phyloP scores from a whole-genome alignment of 768 basidiomycete species.

The Tremella mesenterica region DNA sequence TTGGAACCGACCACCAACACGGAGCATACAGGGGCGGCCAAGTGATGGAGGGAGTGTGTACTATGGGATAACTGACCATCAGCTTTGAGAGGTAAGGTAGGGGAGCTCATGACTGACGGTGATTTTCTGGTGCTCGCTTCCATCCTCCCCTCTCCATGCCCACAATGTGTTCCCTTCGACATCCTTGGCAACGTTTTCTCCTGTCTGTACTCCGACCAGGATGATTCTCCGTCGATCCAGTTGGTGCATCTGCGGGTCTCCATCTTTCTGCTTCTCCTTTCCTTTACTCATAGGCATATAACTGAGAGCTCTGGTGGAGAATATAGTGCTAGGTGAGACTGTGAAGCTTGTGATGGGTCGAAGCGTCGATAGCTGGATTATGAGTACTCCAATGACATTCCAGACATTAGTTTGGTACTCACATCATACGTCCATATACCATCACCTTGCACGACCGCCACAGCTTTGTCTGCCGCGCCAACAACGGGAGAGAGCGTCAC shows the following conservation, averaged over 20 bases:
- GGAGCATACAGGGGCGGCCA: too few relatives aligned
- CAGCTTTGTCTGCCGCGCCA: slow-evolving; percentile 22
- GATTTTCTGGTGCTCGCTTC: slow-evolving; percentile 19
- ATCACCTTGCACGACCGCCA: slow-evolving; percentile 42
- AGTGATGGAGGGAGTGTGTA: neutral
- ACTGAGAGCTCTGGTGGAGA: slow-evolving; percentile 32
- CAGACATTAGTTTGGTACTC: slow-evolving; percentile 10
- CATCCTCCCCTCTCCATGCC: slow-evolving; percentile 40
- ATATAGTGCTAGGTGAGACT: slow-evolving; percentile 35
- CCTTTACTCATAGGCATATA: slow-evolving; percentile 10
- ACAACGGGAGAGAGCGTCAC: slow-evolving; percentile 29
- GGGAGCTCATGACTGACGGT: slow-evolving; percentile 14
- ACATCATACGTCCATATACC: slow-evolving; percentile 45
- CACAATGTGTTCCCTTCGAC: slow-evolving; percentile 26
- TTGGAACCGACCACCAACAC: slow-evolving; percentile 11
- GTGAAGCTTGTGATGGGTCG: slow-evolving; percentile 41
- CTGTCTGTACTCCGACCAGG: slow-evolving; percentile 18
- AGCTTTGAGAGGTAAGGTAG: neutral
- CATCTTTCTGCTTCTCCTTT: slow-evolving; percentile 19
- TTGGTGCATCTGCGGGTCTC: slow-evolving; percentile 1
- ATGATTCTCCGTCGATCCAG: slow-evolving; percentile 11
- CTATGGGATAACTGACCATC: neutral
- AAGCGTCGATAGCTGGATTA: slow-evolving; percentile 26
- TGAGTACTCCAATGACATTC: neutral
- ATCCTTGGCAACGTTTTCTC: slow-evolving; percentile 15